Percentiles rank a stretch among this genome's conserved stretches.
These are phyloP conservation scores for Solanum pennellii DNA, from an alignment of 257 asterid genomes.

Conservation along the genomic window DNA sequence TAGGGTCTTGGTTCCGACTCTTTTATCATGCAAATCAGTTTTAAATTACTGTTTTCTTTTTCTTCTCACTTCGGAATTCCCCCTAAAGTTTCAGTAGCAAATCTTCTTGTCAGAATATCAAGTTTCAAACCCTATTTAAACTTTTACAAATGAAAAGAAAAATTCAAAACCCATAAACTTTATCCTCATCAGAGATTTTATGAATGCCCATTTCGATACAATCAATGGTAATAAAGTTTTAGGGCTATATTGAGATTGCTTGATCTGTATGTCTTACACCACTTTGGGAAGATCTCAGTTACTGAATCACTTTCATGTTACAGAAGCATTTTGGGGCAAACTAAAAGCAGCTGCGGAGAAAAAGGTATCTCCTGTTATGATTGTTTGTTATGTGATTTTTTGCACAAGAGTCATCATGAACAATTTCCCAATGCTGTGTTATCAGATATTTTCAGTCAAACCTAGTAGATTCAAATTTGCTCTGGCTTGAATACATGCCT, in stretches of 20 bases:
- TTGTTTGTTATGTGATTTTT: neutral
- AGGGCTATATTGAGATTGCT: neutral
- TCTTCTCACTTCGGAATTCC: neutral
- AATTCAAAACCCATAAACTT: neutral
- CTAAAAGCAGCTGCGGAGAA: constrained; percentile 54
- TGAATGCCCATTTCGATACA: neutral
- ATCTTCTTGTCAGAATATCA: neutral
- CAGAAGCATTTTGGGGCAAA: constrained; percentile 76
- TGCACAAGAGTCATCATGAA: neutral
- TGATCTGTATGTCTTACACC: neutral
- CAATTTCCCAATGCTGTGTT: neutral
- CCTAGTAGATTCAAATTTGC: neutral
- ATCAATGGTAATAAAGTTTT: constrained; percentile 1
- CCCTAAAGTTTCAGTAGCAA: neutral
- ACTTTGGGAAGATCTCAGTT: neutral
- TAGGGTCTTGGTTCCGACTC: neutral
- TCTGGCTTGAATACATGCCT: neutral
- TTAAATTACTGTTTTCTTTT: neutral
- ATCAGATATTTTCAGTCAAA: neutral
- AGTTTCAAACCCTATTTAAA: neutral
- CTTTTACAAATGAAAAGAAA: neutral
- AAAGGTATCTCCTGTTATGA: constrained; percentile 35
- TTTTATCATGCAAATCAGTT: neutral
- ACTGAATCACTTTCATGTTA: constrained; percentile 1
- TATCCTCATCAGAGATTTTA: neutral